A percentile compares a stretch with the other conserved stretches of the same genome.
phyloP scores from a whole-genome alignment of 1,284 basidiomycete species.

The Sparassis latifolia region DNA sequence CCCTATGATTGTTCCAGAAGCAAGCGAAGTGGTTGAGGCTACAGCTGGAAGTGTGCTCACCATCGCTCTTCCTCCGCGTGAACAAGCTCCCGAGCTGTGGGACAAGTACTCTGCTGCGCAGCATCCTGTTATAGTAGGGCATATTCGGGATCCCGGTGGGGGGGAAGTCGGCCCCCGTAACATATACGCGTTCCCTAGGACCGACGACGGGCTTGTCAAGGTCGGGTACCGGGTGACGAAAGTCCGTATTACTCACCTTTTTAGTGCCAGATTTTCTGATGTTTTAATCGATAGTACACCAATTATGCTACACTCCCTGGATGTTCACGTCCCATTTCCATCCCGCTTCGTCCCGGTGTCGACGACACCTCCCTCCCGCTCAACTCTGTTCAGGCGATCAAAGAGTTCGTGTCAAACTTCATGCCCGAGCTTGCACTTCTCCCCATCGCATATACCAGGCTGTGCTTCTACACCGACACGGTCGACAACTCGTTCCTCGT shows the following conservation, averaged over 20 bases:
- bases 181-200: conserved; percentile 7
- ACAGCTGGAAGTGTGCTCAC: conserved; percentile 9
- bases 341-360: conserved; percentile 5
- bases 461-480: conserved; percentile 10
- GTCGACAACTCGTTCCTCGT: conserved; percentile 9
- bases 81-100: conserved; percentile 7
- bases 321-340: conserved; percentile 4
- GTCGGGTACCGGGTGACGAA: conserved; percentile 9
- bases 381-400: conserved; percentile 7
- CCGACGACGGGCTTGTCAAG: conserved; percentile 7
- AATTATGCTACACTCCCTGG: conserved; percentile 6
- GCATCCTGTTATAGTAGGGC: conserved; percentile 7
- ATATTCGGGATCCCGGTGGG: conserved; percentile 5
- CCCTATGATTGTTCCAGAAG: conserved; percentile 7
- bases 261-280: background rate
- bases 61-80: conserved; percentile 5
- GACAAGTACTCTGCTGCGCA: conserved; percentile 7
- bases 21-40: conserved; percentile 6
- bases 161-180: conserved; percentile 5
- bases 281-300: conserved; percentile 3
- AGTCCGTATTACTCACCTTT: background rate
- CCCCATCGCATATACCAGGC: conserved; percentile 4
- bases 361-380: conserved; percentile 7
- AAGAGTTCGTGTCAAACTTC: conserved; percentile 7
- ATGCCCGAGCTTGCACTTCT: conserved; percentile 5